Conservation (phyloP, 1,284 basidiomycete genomes). For the Somion occarium region DNA sequence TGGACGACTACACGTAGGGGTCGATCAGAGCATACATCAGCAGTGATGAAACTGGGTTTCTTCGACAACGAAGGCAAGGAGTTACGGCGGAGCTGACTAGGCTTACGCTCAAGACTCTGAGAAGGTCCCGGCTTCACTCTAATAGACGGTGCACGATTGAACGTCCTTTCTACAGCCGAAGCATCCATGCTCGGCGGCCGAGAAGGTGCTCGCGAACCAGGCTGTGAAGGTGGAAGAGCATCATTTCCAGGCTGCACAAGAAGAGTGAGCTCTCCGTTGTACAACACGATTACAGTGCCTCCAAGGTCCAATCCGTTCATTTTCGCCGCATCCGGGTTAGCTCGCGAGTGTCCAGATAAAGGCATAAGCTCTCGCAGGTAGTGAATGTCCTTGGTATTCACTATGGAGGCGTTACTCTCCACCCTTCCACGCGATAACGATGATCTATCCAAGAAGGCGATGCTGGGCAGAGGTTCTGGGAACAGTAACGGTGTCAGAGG, state of each 20-base stretch:
- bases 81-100: constrained; percentile 67
- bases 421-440: constrained; percentile 59
- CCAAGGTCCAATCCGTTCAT: constrained; percentile 40
- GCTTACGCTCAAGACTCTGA: constrained; percentile 65
- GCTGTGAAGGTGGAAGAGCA: constrained; percentile 42
- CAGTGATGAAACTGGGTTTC: constrained; percentile 48
- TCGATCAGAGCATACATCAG: constrained; percentile 57
- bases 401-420: constrained; percentile 45
- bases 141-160: constrained; percentile 64
- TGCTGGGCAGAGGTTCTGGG: constrained; percentile 62
- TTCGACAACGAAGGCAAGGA: constrained; percentile 73
- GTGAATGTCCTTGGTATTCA: constrained; percentile 52
- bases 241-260: constrained; percentile 48
- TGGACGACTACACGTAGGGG: constrained; percentile 72
- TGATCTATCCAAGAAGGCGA: constrained; percentile 62
- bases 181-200: constrained; percentile 58
- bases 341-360: constrained; percentile 22
- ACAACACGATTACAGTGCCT: constrained; percentile 67
- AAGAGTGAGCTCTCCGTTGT: constrained; percentile 68
- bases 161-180: constrained; percentile 31
- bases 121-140: constrained; percentile 66
- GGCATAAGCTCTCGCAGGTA: constrained; percentile 36
- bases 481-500: constrained; percentile 68
- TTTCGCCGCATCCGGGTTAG: constrained; percentile 15
- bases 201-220: constrained; percentile 54